These are phyloP conservation scores for Penicillium sp. DNA, from an alignment of 2,329 filamentous ascomycete species.

Conservation along the genomic window DNA sequence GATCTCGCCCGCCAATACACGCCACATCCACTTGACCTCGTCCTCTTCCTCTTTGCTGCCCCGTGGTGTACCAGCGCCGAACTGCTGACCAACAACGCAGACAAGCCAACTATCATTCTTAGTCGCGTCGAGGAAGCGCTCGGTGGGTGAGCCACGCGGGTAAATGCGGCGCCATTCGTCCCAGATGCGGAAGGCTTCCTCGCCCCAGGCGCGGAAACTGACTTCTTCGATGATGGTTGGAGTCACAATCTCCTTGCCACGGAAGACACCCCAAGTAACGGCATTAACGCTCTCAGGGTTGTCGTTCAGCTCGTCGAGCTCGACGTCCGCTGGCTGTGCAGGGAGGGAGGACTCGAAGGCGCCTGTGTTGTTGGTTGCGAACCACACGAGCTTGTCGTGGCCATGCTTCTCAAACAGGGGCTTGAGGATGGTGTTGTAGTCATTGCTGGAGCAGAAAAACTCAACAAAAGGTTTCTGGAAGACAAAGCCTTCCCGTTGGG, in stretches of 20 bases:
- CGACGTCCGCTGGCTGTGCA: constrained; percentile 30
- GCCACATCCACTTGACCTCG: constrained; percentile 47
- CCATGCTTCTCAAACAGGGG: constrained; percentile 63
- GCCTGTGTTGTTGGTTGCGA: constrained; percentile 77
- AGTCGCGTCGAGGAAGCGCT: constrained; percentile 69
- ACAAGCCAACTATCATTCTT: constrained; percentile 81
- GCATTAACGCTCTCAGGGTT: constrained; percentile 73
- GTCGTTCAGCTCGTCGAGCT: constrained; percentile 36
- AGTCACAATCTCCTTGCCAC: constrained; percentile 92
- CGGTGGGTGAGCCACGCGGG: constrained; percentile 70
- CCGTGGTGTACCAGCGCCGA: constrained; percentile 45
- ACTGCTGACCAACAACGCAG: constrained; percentile 62
- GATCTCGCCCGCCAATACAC: constrained; percentile 38
- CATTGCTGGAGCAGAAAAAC: constrained; percentile 78
- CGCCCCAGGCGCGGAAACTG: constrained; percentile 89
- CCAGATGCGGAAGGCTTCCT: constrained; percentile 97
- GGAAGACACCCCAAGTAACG: constrained; percentile 96
- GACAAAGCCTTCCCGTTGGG: constrained; percentile 80
- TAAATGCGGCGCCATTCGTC: constrained; percentile 91
- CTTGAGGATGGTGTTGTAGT: constrained; percentile 69
- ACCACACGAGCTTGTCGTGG: constrained; percentile 77
- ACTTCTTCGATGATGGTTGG: constrained; percentile 97
- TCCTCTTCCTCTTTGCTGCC: constrained; percentile 45
- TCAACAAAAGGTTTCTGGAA: constrained; percentile 99
- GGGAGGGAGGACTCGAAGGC: constrained; percentile 69